Evolutionary conservation across 805 yeast species (phyloP), one percentile per base, ranked within the genome.

Genomic region (Teunomyces pallodes): DNA sequence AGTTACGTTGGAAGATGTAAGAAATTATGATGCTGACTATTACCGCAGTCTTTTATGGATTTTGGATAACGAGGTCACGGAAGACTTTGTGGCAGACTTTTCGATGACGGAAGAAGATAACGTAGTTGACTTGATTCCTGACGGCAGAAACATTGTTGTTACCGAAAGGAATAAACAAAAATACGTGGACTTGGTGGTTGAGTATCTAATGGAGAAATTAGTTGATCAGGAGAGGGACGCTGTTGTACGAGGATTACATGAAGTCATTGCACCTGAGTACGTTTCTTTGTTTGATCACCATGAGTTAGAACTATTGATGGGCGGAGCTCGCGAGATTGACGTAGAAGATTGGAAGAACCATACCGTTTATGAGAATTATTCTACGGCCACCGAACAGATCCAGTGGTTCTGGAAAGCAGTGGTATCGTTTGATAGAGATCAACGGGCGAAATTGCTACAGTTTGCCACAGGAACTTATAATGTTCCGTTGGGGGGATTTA

Each of bases 321-420:
- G 96, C 33, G 99, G 99, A 2, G 74, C 94, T 57, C 99, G 99
- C 1, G 97, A 91, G 58, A 90, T 94, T 59, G 96, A 90, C 68
- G 92, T 92, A 16, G 89, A 84, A 55, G 99, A 94, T 62, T 94
- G 99, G 99, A 86, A 87, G 55, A 84, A 82, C 60, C 87, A 94
- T 62, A 81, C 97, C 1, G 75, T 71, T 1, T 86, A 94, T 67
- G 85, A 80, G 42, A 91, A 90, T 62, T 94, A 92, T 64, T 80
- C 90, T 0, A 77, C 91, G 0, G 77, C 87, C 1, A 87, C 96
- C 2, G 83, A 88, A 29, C 97, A 91, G 62, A 84, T 94, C 48
- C 90, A 86, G 61, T 92, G 97, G 88, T 94, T 92, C 70, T 94
- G 99, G 99, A 77, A 97, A 62, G 96, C 97, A 1, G 97, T 94